phyloP scores from a whole-genome alignment of 1,139 yeast genomes.

The Saccharomyces pastorianus region DNA sequence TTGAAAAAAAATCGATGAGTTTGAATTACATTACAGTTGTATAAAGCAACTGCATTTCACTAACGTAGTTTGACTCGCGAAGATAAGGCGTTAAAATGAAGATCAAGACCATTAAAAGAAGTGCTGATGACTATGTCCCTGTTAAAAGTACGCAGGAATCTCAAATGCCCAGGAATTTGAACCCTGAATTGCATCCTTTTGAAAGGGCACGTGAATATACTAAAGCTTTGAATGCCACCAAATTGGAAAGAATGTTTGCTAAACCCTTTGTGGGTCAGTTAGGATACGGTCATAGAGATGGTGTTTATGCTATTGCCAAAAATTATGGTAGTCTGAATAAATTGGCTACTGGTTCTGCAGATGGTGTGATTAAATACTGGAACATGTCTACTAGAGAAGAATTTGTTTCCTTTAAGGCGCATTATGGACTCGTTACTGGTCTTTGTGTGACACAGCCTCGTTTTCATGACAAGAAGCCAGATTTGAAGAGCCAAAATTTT shows the following conservation, averaged over 20 bases:
- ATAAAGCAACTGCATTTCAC: background rate
- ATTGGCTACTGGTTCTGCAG: constrained; percentile 89
- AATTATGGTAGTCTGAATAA: constrained; percentile 62
- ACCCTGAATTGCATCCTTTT: constrained; percentile 93
- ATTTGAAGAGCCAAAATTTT: constrained; percentile 48
- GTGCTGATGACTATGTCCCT: constrained; percentile 86
- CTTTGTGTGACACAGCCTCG: constrained; percentile 45
- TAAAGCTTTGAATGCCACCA: constrained; percentile 88
- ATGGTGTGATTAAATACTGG: constrained; percentile 93
- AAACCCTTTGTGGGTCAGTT: constrained; percentile 93
- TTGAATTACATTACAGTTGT: background rate
- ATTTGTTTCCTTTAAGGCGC: constrained; percentile 73
- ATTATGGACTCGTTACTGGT: constrained; percentile 85
- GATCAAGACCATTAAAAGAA: constrained; percentile 82
- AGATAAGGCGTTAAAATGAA: constrained; percentile 39
- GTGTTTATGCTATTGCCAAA: constrained; percentile 83
- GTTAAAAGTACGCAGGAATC: constrained; percentile 85
- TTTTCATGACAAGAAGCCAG: constrained; percentile 12
- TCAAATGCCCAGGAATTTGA: constrained; percentile 77
- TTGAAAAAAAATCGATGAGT: background rate
- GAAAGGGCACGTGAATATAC: constrained; percentile 96
- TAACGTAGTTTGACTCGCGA: background rate
- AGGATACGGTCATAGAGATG: constrained; percentile 93
- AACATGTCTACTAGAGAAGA: constrained; percentile 68
- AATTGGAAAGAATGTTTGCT: constrained; percentile 93